A percentile compares a stretch with the other conserved stretches of the same genome.
These are phyloP conservation scores for Aurantiochytrium sp. DNA, from an alignment of 108 stramenopile species.

Conservation along the genomic window DNA sequence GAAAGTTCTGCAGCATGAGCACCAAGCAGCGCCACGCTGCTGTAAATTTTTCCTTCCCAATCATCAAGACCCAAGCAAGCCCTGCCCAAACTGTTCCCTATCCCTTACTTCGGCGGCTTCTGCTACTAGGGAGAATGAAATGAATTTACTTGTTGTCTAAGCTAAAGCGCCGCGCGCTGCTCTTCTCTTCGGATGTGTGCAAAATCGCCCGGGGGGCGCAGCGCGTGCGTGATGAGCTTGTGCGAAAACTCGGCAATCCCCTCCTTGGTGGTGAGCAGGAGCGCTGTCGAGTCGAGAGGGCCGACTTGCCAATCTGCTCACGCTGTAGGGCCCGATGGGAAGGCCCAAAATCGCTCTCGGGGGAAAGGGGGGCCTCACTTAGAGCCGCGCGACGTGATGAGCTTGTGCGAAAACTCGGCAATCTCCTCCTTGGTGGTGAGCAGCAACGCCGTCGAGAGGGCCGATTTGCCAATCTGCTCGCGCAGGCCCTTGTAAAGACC, in stretches of 20 bases:
- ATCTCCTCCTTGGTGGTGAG: neutral
- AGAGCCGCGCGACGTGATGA: neutral
- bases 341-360: no score
- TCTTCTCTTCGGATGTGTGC: no score
- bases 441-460: neutral
- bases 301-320: neutral
- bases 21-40: neutral
- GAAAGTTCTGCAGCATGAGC: neutral
- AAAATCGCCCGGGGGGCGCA: no score
- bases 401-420: neutral
- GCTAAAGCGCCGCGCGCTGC: no score
- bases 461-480: neutral
- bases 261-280: neutral
- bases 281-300: neutral
- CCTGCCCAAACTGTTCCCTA: no score
- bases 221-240: neutral
- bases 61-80: no score
- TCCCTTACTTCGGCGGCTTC: no score
- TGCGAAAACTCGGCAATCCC: neutral
- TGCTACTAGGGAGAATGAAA: no score
- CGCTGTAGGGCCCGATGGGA: neutral
- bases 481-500: neutral
- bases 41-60: neutral
- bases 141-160: no score
- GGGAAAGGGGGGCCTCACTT: no score